A percentile compares a stretch with the other conserved stretches of the same genome.
These are phyloP conservation scores for Bacidia gigantensis DNA, from an alignment of 495 filamentous ascomycete genomes.

Conservation along the genomic window DNA sequence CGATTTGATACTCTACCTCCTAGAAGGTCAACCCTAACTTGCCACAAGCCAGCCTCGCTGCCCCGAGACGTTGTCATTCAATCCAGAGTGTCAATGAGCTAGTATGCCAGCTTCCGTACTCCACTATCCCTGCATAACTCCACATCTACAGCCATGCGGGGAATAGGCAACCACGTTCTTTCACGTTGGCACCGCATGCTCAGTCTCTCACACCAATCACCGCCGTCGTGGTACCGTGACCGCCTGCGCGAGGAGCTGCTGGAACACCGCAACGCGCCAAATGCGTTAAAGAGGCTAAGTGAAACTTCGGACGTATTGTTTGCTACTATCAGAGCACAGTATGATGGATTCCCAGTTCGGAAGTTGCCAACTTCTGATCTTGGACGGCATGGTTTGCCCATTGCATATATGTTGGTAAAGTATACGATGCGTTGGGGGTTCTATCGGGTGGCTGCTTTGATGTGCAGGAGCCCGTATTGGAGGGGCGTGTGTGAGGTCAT, in stretches of 20 bases:
- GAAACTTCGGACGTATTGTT: conserved; percentile 42
- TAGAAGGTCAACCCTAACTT: too few relatives aligned
- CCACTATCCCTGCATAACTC: too few relatives aligned
- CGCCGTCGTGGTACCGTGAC: conserved; percentile 31
- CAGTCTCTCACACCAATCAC: conserved; percentile 27
- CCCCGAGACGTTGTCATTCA: too few relatives aligned
- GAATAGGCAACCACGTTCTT: conserved; percentile 15
- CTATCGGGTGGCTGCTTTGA: conserved; percentile 28
- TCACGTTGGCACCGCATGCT: conserved; percentile 30
- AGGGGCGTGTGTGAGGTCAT: conserved; percentile 33
- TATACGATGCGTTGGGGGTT: conserved; percentile 37
- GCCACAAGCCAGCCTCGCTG: too few relatives aligned
- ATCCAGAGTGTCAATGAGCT: too few relatives aligned
- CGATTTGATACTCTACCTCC: too few relatives aligned
- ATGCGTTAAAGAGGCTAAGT: conserved; percentile 29
- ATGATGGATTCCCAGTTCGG: conserved; percentile 27
- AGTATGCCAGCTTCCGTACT: too few relatives aligned
- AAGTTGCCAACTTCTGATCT: conserved; percentile 22
- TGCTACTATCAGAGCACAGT: conserved; percentile 31
- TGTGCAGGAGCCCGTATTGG: conserved; percentile 25
- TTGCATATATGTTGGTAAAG: conserved; percentile 38
- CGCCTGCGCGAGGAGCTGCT: conserved; percentile 33
- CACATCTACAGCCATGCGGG: too few relatives aligned
- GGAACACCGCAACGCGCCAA: conserved; percentile 27
- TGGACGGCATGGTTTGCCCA: conserved; percentile 22